Conservation (phyloP, 2,329 filamentous ascomycete species). For the Fusarium sambucinum region DNA sequence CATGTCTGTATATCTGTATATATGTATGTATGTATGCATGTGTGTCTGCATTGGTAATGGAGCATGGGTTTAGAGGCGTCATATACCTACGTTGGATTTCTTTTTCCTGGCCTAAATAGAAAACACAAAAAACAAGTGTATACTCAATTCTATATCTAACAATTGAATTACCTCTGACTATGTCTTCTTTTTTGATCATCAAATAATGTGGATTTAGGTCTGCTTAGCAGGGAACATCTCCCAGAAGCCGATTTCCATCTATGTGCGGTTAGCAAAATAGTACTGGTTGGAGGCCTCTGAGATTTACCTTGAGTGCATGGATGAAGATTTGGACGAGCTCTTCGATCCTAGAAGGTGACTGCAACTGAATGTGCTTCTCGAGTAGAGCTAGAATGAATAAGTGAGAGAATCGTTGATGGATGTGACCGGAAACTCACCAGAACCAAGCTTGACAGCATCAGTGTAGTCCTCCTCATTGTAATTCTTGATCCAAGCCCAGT, state of each 20-base stretch:
- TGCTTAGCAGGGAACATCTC: constrained; percentile 62
- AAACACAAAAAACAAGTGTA: constrained; percentile 29
- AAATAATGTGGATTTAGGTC: neutral
- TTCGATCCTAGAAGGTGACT: constrained; percentile 81
- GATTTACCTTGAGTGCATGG: constrained; percentile 80
- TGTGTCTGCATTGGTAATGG: constrained; percentile 19
- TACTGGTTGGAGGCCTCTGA: neutral
- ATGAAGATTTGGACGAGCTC: constrained; percentile 87
- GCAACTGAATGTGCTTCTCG: constrained; percentile 78
- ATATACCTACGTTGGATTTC: constrained; percentile 22
- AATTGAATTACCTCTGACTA: constrained; percentile 19
- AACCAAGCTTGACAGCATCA: constrained; percentile 76
- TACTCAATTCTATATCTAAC: constrained; percentile 42
- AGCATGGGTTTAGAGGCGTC: constrained; percentile 23
- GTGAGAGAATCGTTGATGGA: neutral
- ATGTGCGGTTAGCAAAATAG: neutral
- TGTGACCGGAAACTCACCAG: constrained; percentile 63
- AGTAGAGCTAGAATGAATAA: constrained; percentile 69
- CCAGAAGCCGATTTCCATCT: constrained; percentile 69
- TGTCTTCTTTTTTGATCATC: neutral
- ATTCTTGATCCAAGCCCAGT: constrained; percentile 92
- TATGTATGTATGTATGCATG: constrained; percentile 2
- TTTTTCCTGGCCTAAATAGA: constrained; percentile 7
- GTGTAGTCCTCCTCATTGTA: constrained; percentile 86
- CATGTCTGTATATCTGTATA: constrained; percentile 5